These are phyloP conservation scores for Turnera subulata DNA, from an alignment of 345 rosid genomes.

Conservation along the genomic window DNA sequence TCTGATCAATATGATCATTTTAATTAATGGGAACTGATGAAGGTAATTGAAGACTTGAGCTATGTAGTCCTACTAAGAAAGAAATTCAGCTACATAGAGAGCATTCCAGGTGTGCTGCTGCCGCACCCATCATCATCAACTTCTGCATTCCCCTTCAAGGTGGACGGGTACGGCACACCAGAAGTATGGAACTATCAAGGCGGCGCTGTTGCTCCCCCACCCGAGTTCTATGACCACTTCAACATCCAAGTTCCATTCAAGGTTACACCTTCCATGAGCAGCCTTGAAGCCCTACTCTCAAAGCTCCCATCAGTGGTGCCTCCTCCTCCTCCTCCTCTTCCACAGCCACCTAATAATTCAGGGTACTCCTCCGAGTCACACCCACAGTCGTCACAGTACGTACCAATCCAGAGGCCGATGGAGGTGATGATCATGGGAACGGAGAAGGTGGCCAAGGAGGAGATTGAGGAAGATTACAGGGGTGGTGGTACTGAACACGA, in stretches of 20 bases:
- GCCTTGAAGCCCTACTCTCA: constrained; percentile 93
- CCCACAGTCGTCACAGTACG: constrained; percentile 11
- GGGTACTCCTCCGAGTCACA: neutral
- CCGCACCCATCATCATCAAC: constrained; percentile 96
- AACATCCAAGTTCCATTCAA: constrained; percentile 43
- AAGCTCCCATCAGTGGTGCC: constrained; percentile 93
- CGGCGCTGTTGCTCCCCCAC: constrained; percentile 27
- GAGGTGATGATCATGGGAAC: constrained; percentile 23
- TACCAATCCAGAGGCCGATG: constrained; percentile 17
- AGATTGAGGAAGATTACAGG: constrained; percentile 29
- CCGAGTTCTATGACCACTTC: constrained; percentile 39
- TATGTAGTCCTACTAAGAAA: constrained; percentile 71
- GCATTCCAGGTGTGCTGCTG: constrained; percentile 86
- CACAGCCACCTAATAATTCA: constrained; percentile 7
- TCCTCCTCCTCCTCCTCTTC: constrained; percentile 16
- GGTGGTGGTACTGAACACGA: constrained; percentile 18
- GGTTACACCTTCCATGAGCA: constrained; percentile 90
- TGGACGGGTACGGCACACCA: constrained; percentile 31
- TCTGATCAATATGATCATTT: too few relatives aligned
- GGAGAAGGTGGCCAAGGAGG: constrained; percentile 47
- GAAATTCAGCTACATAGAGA: constrained; percentile 86
- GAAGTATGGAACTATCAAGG: constrained; percentile 56
- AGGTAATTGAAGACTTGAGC: constrained; percentile 89
- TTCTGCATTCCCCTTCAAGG: constrained; percentile 54
- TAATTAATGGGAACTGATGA: constrained; percentile 1